Conservation (phyloP, 345 rosid species). For the Triadica sebifera region DNA sequence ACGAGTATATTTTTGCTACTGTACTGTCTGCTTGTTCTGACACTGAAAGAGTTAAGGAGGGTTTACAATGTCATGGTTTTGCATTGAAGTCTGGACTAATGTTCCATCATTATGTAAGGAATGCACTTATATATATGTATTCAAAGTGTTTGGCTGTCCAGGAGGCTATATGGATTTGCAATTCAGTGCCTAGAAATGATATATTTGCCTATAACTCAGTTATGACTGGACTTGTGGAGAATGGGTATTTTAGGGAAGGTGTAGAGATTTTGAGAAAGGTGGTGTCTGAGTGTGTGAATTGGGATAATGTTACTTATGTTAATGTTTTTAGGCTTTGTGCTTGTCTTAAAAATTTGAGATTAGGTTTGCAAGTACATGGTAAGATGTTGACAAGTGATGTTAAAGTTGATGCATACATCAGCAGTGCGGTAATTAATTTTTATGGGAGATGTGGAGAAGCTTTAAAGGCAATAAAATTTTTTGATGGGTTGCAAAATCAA, state of each 20-base stretch:
- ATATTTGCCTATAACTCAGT: constrained; percentile 51
- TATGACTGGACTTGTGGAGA: constrained; percentile 56
- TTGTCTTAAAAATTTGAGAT: constrained; percentile 44
- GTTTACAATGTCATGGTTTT: constrained; percentile 64
- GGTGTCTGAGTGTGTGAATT: constrained; percentile 31
- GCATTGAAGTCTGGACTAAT: constrained; percentile 58
- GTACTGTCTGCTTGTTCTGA: constrained; percentile 58
- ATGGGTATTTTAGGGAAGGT: constrained; percentile 48
- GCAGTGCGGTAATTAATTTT: constrained; percentile 63
- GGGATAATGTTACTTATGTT: constrained; percentile 59
- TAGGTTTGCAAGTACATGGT: constrained; percentile 61
- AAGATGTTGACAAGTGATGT: constrained; percentile 40
- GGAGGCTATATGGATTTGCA: constrained; percentile 44
- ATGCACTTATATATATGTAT: constrained; percentile 58
- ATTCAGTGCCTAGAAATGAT: constrained; percentile 45
- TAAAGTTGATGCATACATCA: constrained; percentile 34
- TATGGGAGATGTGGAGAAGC: constrained; percentile 69
- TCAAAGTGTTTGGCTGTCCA: constrained; percentile 36
- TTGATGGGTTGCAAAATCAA: constrained; percentile 32
- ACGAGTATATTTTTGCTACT: constrained; percentile 58
- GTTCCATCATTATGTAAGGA: constrained; percentile 58
- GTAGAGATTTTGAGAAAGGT: constrained; percentile 47
- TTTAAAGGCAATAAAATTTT: constrained; percentile 49
- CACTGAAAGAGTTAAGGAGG: constrained; percentile 46
- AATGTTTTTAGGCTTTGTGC: constrained; percentile 55